phyloP scores from a whole-genome alignment of 164 flowering plant species.

The Piper betle region DNA sequence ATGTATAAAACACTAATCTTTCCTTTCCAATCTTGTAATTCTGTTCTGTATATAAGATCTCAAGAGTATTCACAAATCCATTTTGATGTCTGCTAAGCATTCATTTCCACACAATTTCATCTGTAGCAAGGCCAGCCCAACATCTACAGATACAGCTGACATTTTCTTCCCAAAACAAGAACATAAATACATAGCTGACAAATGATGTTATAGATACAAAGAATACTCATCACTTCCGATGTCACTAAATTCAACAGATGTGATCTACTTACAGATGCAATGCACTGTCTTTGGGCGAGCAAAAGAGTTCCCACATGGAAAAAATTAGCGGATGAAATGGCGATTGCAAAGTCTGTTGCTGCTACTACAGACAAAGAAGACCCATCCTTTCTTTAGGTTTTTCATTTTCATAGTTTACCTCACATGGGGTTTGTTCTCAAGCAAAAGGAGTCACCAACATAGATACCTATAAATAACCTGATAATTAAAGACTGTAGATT shows the following conservation, averaged over 20 bases:
- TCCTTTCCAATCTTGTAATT: too few relatives aligned
- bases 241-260: background rate
- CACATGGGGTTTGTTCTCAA: background rate
- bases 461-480: background rate
- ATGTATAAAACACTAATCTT: too few relatives aligned
- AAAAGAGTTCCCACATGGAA: background rate
- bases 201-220: background rate
- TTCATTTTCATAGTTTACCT: background rate
- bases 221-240: slow-evolving; percentile 1
- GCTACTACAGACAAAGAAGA: background rate
- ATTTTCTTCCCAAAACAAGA: too few relatives aligned
- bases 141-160: too few relatives aligned
- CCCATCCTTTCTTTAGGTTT: background rate
- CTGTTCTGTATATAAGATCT: too few relatives aligned
- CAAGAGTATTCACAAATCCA: too few relatives aligned
- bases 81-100: too few relatives aligned
- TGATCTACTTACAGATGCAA: background rate
- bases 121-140: too few relatives aligned
- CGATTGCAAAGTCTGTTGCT: background rate
- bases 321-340: slow-evolving; percentile 2
- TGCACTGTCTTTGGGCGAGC: background rate
- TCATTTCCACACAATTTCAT: too few relatives aligned
- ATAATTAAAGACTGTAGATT: background rate
- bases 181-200: background rate
- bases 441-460: background rate